Base-by-base conservation (phyloP, 208 protist species). In the Wallacemonas rigidus region DNA sequence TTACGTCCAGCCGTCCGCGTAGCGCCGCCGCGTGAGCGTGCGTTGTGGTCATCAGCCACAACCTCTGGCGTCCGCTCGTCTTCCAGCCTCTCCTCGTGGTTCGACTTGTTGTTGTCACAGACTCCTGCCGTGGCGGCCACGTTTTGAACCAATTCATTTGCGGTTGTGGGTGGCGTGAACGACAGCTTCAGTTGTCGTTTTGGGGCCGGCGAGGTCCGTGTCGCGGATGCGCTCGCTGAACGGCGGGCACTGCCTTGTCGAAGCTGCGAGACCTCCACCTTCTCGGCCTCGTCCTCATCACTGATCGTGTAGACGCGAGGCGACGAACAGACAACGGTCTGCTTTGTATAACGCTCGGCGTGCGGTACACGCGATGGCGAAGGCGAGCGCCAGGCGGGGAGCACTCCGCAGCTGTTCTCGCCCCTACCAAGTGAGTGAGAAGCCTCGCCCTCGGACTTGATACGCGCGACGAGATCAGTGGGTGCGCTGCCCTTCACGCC, bases 271-370 rank as follows among this genome's bases (percentile, higher is more conserved):
- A n/a, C 58, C 14, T 74, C 55, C n/a, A 36, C 63, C 12, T 62
- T 64, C 44, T 74, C 69, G 43, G 62, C 55, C 35, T 77, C 26
- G 15, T 62, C 45, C 45, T 50, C 73, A 3, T 82, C 77, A 35
- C 72, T 78, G 58, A 75, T 73, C n/a, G 43, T 65, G 60, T 41
- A 65, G 11, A 65, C 60, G 40, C 50, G 6, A 3, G 60, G 60
- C 45, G 57, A 9, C 5, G 57, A 12, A 4, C 9, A 17, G 9
- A 9, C 38, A 6, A 45, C 14, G 36, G 44, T 6, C 12, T 9
- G 36, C 15, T 9, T 8, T 7, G 54, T 1, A 6, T 9, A 7
- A 9, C 17, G 6, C 38, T 44, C 57, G 41, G 40, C 60, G n/a
- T 14, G 6, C 14, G 60, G n/a, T 4, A 35, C 60, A 26, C 57